A percentile compares a stretch with the other conserved stretches of the same genome.
Conservation (phyloP, 345 rosid genomes). For the Geranium brycei region DNA sequence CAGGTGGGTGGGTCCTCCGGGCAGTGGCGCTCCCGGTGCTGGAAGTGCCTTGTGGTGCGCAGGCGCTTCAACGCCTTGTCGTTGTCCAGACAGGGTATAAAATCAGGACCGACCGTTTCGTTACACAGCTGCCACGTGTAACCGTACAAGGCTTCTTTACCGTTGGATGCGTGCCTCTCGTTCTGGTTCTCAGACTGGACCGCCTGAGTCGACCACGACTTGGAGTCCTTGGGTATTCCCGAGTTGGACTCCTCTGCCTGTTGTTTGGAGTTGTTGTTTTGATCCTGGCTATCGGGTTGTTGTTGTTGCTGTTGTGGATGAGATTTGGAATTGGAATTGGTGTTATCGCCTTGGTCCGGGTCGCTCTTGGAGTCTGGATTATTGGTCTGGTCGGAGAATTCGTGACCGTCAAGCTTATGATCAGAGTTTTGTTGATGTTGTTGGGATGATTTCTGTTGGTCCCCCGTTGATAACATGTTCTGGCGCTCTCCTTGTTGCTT, state of each 20-base stretch:
- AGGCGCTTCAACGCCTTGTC: constrained; percentile 51
- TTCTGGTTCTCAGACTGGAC: constrained; percentile 59
- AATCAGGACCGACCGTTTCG: constrained; percentile 64
- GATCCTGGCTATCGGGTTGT: neutral
- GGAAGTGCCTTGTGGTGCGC: constrained; percentile 44
- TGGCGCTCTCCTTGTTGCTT: constrained; percentile 8
- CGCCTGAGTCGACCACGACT: constrained; percentile 64
- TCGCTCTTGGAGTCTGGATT: neutral
- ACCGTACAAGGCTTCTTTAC: constrained; percentile 19
- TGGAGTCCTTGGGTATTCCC: constrained; percentile 65
- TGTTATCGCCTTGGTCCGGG: neutral
- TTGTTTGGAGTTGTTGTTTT: neutral
- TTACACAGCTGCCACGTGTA: constrained; percentile 72
- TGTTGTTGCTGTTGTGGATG: neutral
- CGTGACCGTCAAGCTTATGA: neutral
- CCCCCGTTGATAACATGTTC: neutral
- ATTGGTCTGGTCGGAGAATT: constrained; percentile 1
- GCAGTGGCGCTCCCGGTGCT: constrained; percentile 93
- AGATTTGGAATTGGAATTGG: neutral
- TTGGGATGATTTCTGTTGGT: neutral
- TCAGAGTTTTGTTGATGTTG: constrained; percentile 4
- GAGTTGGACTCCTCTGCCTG: constrained; percentile 14
- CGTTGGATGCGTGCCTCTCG: constrained; percentile 38
- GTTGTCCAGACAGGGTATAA: constrained; percentile 89
- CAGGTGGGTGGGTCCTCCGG: constrained; percentile 73